Conservation (phyloP, 2,329 filamentous ascomycete genomes). For the Penicillium sp. region DNA sequence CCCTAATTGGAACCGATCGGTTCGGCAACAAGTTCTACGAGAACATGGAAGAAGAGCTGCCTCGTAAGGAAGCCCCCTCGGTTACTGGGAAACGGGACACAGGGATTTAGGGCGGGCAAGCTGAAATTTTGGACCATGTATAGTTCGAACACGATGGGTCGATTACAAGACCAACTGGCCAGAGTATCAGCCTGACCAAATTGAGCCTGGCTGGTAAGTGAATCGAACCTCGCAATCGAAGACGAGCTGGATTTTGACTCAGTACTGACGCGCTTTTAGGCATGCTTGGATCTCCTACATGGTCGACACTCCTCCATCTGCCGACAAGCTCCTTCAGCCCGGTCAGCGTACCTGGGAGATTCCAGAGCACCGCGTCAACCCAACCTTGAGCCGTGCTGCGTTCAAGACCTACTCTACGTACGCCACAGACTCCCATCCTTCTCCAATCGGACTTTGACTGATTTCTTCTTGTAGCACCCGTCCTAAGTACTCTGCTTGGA, state of each 20-base stretch:
- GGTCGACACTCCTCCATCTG: slow-evolving; percentile 75
- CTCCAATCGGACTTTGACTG: slow-evolving; percentile 1
- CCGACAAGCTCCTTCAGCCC: slow-evolving; percentile 66
- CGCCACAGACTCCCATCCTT: slow-evolving; percentile 30
- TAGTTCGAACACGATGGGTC: slow-evolving; percentile 94
- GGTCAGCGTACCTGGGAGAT: slow-evolving; percentile 70
- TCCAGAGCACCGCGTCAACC: slow-evolving; percentile 64
- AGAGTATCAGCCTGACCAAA: slow-evolving; percentile 59
- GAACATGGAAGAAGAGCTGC: slow-evolving; percentile 83
- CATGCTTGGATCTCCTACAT: slow-evolving; percentile 96
- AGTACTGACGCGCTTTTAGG: slow-evolving; percentile 41
- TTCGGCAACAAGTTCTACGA: slow-evolving; percentile 98
- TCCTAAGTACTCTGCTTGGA: slow-evolving; percentile 33
- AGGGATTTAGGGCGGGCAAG: not conserved
- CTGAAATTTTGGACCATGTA: slow-evolving; percentile 6
- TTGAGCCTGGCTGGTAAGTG: slow-evolving; percentile 78
- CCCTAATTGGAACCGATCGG: slow-evolving; percentile 74
- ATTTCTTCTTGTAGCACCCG: slow-evolving; percentile 19
- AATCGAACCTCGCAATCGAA: not conserved
- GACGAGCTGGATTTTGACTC: not conserved
- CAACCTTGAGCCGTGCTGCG: slow-evolving; percentile 68
- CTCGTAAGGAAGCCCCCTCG: slow-evolving; percentile 54
- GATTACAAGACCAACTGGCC: slow-evolving; percentile 65
- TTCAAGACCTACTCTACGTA: slow-evolving; percentile 96
- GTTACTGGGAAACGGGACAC: too few relatives aligned